A percentile compares a stretch with the other conserved stretches of the same genome.
Evolutionary conservation across 305 asterid genomes (phyloP).

Genomic region (Fraxinus albicans): DNA sequence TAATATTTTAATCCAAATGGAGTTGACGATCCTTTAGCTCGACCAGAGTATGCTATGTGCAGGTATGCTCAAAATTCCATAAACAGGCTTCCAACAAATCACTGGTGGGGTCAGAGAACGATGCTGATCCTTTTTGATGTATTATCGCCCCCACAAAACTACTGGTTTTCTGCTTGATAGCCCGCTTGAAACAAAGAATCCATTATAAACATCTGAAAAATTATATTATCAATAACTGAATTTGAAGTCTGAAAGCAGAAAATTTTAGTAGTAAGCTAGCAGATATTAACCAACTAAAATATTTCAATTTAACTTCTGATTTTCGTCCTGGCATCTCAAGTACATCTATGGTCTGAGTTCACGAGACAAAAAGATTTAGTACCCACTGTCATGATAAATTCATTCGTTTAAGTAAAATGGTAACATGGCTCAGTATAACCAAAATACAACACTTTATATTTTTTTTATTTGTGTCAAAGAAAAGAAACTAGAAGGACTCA

Average conservation of each 20-base stretch:
- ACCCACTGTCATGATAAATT: not conserved
- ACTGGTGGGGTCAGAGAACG: constrained; percentile 24
- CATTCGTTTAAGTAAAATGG: not conserved
- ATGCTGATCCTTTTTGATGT: constrained; percentile 22
- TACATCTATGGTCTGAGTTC: not conserved
- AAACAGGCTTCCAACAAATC: constrained; percentile 26
- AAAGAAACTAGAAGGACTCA: not conserved
- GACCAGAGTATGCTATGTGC: constrained; percentile 32
- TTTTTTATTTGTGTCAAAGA: not conserved
- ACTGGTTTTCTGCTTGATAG: constrained; percentile 34
- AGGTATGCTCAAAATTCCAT: constrained; percentile 32
- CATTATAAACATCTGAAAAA: constrained; percentile 39
- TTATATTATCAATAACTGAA: not conserved
- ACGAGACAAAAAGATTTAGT: not conserved
- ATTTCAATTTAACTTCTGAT: constrained; percentile 6
- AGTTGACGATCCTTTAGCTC: constrained; percentile 25
- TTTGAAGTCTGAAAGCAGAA: not conserved
- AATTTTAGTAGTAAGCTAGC: not conserved
- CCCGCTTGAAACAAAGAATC: constrained; percentile 41
- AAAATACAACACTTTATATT: not conserved
- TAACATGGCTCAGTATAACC: not conserved
- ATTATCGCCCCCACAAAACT: constrained; percentile 29
- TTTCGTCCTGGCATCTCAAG: constrained; percentile 17
- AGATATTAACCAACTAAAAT: not conserved
- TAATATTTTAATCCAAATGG: constrained; percentile 24